Conservation (phyloP, 768 basidiomycete genomes). For the Mrakia hoshinonis region DNA sequence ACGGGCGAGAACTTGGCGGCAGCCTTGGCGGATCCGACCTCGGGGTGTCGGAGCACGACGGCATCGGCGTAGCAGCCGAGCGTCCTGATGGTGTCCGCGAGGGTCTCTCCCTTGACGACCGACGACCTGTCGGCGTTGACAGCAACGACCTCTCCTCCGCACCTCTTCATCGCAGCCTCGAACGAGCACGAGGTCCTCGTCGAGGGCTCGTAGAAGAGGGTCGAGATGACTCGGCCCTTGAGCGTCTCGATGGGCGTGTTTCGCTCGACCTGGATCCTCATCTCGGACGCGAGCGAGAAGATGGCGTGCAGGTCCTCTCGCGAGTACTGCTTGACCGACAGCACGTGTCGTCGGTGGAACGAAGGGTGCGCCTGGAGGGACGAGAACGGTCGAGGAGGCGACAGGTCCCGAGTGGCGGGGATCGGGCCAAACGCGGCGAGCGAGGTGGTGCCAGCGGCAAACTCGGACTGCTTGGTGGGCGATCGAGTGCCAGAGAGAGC, state of each 20-base stretch:
- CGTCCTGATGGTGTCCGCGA: conserved; percentile 88
- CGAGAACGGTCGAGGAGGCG: conserved; percentile 42
- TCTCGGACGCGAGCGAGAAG: conserved; percentile 89
- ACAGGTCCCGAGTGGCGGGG: conserved; percentile 16
- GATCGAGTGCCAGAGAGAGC: conserved; percentile 21
- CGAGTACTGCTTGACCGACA: conserved; percentile 86
- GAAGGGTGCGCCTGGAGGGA: conserved; percentile 62
- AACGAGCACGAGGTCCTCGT: conserved; percentile 93
- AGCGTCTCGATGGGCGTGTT: conserved; percentile 79
- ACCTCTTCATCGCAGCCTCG: conserved; percentile 97
- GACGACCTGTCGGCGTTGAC: conserved; percentile 73
- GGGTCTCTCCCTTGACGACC: conserved; percentile 82
- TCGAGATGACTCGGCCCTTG: conserved; percentile 82
- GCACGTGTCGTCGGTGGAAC: conserved; percentile 86
- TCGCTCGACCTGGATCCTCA: conserved; percentile 91
- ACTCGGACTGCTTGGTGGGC: conserved; percentile 31
- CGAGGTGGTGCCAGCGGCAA: conserved; percentile 31
- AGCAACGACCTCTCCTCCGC: conserved; percentile 89
- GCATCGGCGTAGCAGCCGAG: conserved; percentile 92
- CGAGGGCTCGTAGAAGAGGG: conserved; percentile 91
- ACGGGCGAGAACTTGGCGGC: conserved; percentile 96
- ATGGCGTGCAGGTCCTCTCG: conserved; percentile 84
- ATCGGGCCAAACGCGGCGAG: conserved; percentile 27
- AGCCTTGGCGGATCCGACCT: conserved; percentile 81
- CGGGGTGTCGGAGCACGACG: conserved; percentile 87